Base-by-base conservation (phyloP, 768 basidiomycete species). In the Sarcomyxa edulis region DNA sequence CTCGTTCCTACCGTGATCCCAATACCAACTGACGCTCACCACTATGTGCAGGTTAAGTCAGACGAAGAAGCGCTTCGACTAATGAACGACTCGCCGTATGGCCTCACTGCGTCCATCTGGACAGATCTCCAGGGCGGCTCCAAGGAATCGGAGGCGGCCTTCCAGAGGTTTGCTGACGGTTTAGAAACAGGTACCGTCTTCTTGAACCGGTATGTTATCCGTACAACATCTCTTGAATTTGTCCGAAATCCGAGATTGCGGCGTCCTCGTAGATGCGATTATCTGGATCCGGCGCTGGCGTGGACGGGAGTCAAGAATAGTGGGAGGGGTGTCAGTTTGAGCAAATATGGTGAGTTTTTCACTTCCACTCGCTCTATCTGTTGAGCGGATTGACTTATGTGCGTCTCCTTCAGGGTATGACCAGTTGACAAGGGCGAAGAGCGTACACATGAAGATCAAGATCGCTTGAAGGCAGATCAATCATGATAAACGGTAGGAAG, bases 51-150 rank as follows among this genome's bases (percentile, higher is more conserved):
- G 85, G 86, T 91, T 15, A 66, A 73, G 7, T 80, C 80, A 0
- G 96, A 97, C 55, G 85, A 82, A 31, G 91, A 95, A 55, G 96
- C 96, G 1, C 63, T 97, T 40, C 56, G 61, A 12, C 74, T 98
- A 22, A 99, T 99, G 88, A 98, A 99, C 58, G 93, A 98, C 58
- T 96, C 94, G 11, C 78, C 77, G 0, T 98, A 94, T 54, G 96
- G 96, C 10, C 71, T 99, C 15, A 99, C 95, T 2, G 91, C 90
- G 4, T 93, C 91, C 12, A 58, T 99, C 22, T 99, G 95, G 96
- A 97, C 96, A 1, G 75, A 88, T 49, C 74, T 69, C 1, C 69
- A 73, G 20, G 62, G 61, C 3, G 72, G 79, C 41, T 58, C 69
- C 0, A n/a, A n/a, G n/a, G 72, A 72, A n/a, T 88, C 86, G 0